Evolutionary conservation across 2,329 filamentous ascomycete genomes (phyloP), one percentile per base, ranked within the genome.

Genomic region (Paecilomyces fulvus): DNA sequence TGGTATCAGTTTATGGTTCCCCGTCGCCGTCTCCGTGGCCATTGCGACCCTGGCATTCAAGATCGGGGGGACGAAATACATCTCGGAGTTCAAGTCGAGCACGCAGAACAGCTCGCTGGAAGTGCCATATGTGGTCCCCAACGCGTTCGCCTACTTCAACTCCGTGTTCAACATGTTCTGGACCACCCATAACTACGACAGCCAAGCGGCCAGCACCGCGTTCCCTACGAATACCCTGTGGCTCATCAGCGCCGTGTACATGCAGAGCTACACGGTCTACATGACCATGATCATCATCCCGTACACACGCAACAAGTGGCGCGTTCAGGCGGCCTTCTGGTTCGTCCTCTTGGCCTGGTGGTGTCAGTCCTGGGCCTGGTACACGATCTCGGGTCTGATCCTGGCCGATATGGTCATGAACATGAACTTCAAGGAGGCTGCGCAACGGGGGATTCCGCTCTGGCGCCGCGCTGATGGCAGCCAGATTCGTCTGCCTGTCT

Each of bases 261-360:
- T 71, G 53, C 77, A 79, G 58, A 74, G 71, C 59, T 78, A 76
- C 63, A 79, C 77, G 0, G 69, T 78, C 11, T 79, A 77, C 61
- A 77, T 78, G 65, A 68, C 75, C 4, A 77, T 78, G 75, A 63
- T 78, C 55, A 76, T 76, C 55, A 67, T 78, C 8, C 77, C 75
- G 2, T 75, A 70, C 63, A 76, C 74, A 1, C 68, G 75, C 11
- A 58, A 63, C n/a, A 66, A 67, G 1, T 77, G 75, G 75, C 73
- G 75, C 49, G 62, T 75, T 3, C 70, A 73, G 57, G 71, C 68
- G 1, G 61, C 72, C 25, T 51, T 71, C n/a, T 33, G 55, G 21
- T 77, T 78, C 64, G 69, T 77, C 55, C 37, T 73, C 28, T 70
- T 73, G 2, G 75, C 76, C 1, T 79, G 73, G 67, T 78, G 76